Base-by-base conservation (phyloP, 306 rosid genomes). In the Lathyrus tuberosus region DNA sequence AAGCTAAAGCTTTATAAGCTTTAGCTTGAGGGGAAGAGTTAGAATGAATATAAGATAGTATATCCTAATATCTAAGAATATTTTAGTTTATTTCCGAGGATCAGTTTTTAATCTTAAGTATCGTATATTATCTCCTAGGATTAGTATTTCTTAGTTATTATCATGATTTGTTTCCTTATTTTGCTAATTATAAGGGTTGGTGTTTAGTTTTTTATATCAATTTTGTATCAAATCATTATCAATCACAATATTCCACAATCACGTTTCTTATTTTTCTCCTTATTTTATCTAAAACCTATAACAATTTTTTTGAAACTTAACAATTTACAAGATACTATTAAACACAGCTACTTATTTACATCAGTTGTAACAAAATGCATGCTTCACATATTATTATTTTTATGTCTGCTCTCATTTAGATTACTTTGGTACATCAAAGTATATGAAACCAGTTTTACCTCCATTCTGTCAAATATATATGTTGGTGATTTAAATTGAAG, bases 401-500 rank as follows among this genome's bases (percentile, higher is more conserved):
- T 28, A 28, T 59, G 30, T 28, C 41, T 37, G 5, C 62, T 72
- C 6, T 60, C 14, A 41, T 16, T 26, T 54, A 43, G 66, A 53
- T 35, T 64, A 9, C 66, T 65, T 47, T 18, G 70, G 26, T 57
- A n/a, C 75, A 26, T 10, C 59, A 9, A 49, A 51, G 54, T 24
- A 58, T 71, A 31, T 61, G 26, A 13, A 57, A 48, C 73, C n/a
- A 17, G 26, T 63, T 76, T 70, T 62, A 65, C 64, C 30, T 28
- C 11, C 44, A 22, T 48, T 42, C 15, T 49, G 61, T 58, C 58
- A 67, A 67, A 67, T 74, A n/a, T 71, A 67, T 18, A 28, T 72
- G 57, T 75, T 56, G 12, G 38, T 31, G 65, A 68, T 54, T 80
- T 75, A 37, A 67, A 35, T 72, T 60, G 65, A 65, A 43, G 54